phyloP scores from a whole-genome alignment of 2,329 filamentous ascomycete species.

The Hymenoscyphus occultus region DNA sequence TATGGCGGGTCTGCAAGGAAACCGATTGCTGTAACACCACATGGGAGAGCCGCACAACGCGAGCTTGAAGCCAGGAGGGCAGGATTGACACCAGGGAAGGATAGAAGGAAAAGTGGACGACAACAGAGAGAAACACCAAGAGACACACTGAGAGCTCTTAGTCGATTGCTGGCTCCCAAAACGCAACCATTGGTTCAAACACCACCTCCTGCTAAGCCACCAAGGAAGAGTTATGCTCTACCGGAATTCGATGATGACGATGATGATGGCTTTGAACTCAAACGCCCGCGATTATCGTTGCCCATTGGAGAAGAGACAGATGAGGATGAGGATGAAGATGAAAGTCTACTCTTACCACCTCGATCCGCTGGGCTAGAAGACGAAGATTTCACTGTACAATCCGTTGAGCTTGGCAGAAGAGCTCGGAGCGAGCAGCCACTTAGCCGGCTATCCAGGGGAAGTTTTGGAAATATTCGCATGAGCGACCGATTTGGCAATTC shows the following conservation, averaged over 20 bases:
- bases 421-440: constrained; percentile 46
- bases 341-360: constrained; percentile 50
- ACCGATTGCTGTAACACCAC: constrained; percentile 46
- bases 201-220: constrained; percentile 23
- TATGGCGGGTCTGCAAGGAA: constrained; percentile 30
- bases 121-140: constrained; percentile 55
- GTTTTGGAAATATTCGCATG: constrained; percentile 50
- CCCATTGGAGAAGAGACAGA: constrained; percentile 53
- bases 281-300: constrained; percentile 54
- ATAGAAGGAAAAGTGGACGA: constrained; percentile 55
- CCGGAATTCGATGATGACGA: constrained; percentile 35
- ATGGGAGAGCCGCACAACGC: constrained; percentile 58
- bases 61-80: constrained; percentile 58
- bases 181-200: constrained; percentile 32
- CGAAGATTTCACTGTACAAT: constrained; percentile 56
- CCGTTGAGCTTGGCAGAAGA: constrained; percentile 58
- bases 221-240: constrained; percentile 23
- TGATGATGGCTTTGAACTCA: constrained; percentile 43
- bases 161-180: constrained; percentile 50
- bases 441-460: constrained; percentile 45
- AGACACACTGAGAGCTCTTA: constrained; percentile 52
- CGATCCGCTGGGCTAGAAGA: constrained; percentile 53
- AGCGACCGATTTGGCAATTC: constrained; percentile 49
- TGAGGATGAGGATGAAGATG: constrained; percentile 49
- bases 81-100: constrained; percentile 59